A percentile compares a stretch with the other conserved stretches of the same genome.
phyloP scores from a whole-genome alignment of 1,284 basidiomycete species.

The Grifola frondosa region DNA sequence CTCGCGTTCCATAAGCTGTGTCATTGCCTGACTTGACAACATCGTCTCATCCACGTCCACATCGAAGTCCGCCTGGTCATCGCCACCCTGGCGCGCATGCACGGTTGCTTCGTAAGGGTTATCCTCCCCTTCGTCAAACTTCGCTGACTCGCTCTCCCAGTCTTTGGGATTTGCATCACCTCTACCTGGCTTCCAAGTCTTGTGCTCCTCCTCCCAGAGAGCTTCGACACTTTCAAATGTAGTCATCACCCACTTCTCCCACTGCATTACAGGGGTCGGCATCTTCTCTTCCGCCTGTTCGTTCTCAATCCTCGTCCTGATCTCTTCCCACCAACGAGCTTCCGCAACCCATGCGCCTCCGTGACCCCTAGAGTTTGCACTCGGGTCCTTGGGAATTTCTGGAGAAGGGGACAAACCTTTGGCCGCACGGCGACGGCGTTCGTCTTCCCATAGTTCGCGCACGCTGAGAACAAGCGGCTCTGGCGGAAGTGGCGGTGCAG shows the following conservation, averaged over 20 bases:
- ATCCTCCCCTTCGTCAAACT: constrained; percentile 1
- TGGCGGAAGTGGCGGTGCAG: constrained; percentile 47
- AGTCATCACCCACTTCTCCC: constrained; percentile 77
- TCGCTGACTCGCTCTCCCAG: neutral
- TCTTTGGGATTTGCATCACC: neutral
- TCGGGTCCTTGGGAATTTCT: constrained; percentile 63
- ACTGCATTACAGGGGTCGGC: constrained; percentile 34
- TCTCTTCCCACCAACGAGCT: constrained; percentile 67
- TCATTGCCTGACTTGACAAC: constrained; percentile 52
- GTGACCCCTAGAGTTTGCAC: constrained; percentile 51
- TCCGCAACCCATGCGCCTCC: constrained; percentile 72
- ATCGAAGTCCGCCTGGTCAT: constrained; percentile 19
- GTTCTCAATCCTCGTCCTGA: constrained; percentile 51
- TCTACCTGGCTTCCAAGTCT: constrained; percentile 52
- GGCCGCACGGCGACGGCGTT: constrained; percentile 67
- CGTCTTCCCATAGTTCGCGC: constrained; percentile 94
- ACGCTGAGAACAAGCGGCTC: constrained; percentile 88
- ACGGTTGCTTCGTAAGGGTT: constrained; percentile 2
- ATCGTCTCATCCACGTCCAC: constrained; percentile 57
- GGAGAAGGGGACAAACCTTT: constrained; percentile 71
- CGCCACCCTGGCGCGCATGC: constrained; percentile 8
- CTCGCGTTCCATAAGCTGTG: constrained; percentile 39
- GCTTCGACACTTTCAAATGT: constrained; percentile 85
- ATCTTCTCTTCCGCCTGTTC: constrained; percentile 38
- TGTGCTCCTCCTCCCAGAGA: constrained; percentile 63